Percentiles rank a stretch among this genome's conserved stretches.
These are phyloP conservation scores for Musa itinerans DNA, from an alignment of 176 grass and related monocot species.

Conservation along the genomic window DNA sequence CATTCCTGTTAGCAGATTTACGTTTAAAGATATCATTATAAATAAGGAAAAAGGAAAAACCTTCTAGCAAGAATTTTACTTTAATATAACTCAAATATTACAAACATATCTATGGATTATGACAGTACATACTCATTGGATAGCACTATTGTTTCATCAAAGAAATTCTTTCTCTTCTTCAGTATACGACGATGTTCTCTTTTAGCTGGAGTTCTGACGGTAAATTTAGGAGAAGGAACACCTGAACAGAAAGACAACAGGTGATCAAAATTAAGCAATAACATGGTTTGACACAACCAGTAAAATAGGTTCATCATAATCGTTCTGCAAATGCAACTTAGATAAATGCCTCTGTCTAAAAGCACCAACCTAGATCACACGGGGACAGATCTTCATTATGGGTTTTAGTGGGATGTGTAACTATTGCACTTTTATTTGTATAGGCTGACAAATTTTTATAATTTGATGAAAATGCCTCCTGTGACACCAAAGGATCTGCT, in stretches of 20 bases:
- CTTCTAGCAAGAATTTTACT: background rate
- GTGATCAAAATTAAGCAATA: background rate
- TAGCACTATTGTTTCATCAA: conserved; percentile 36
- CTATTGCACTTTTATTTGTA: background rate
- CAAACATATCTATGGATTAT: background rate
- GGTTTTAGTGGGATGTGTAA: background rate
- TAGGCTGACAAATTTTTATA: background rate
- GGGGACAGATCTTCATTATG: background rate
- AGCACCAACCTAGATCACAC: conserved; percentile 1
- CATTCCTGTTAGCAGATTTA: background rate
- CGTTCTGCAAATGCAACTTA: background rate
- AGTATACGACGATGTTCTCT: conserved; percentile 24
- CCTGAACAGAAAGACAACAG: conserved; percentile 28
- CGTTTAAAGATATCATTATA: background rate
- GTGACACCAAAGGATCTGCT: background rate
- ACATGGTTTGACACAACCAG: background rate
- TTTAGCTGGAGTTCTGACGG: conserved; percentile 64
- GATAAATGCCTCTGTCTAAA: background rate
- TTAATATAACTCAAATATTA: too few species aligned
- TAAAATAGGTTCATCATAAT: background rate
- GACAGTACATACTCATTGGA: conserved; percentile 47
- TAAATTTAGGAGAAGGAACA: conserved; percentile 45
- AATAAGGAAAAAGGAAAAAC: background rate
- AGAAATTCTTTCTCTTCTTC: conserved; percentile 13
- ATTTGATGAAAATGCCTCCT: too few species aligned